Evolutionary conservation across 2,329 filamentous ascomycete genomes (phyloP).

Genomic region (Pyrenophora tritici-repentis): DNA sequence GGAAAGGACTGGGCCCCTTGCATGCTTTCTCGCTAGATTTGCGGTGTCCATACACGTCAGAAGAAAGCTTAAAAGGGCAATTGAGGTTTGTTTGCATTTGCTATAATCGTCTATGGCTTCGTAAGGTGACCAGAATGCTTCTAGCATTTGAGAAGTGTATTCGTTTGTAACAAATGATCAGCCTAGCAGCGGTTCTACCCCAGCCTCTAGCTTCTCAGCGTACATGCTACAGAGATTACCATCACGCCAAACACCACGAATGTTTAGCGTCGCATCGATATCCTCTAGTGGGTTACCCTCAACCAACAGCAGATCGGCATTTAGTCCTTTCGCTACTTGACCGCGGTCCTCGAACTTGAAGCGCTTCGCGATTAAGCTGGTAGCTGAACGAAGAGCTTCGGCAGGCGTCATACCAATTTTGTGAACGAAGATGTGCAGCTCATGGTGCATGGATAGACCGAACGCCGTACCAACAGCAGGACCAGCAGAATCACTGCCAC

Average conservation of each 20-base stretch:
- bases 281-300: slow-evolving; percentile 51
- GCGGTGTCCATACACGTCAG: no score
- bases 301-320: slow-evolving; percentile 52
- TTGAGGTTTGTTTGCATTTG: no score
- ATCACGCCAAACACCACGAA: slow-evolving; percentile 53
- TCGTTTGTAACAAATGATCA: background rate
- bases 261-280: slow-evolving; percentile 49
- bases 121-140: no score
- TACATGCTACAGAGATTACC: slow-evolving; percentile 40
- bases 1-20: no score
- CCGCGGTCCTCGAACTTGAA: slow-evolving; percentile 52
- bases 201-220: slow-evolving; percentile 20
- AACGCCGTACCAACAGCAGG: slow-evolving; percentile 53
- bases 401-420: slow-evolving; percentile 50
- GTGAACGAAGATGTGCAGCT: slow-evolving; percentile 50
- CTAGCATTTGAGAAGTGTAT: no score
- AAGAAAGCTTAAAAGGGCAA: no score
- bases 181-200: background rate
- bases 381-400: slow-evolving; percentile 51
- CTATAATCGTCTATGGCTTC: no score
- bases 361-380: slow-evolving; percentile 46
- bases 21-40: no score
- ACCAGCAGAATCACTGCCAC: slow-evolving; percentile 51
- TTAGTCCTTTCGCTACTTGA: slow-evolving; percentile 45
- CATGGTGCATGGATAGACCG: slow-evolving; percentile 51